Conservation (phyloP, 345 rosid species). For the Eucalyptus cloeziana region DNA sequence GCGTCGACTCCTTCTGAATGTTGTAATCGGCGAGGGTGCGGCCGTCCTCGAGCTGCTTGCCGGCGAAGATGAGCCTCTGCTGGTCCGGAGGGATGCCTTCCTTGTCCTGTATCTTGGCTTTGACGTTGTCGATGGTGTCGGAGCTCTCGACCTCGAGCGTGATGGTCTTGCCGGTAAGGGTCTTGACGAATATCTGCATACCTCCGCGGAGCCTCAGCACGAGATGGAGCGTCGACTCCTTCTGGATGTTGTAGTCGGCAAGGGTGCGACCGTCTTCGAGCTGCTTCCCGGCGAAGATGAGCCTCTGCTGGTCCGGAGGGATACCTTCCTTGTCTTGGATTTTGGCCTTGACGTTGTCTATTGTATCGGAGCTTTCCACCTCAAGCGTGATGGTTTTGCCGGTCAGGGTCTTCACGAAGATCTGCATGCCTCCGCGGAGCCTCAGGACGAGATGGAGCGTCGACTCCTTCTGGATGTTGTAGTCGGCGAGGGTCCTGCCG, state of each 20-base stretch:
- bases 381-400: slow-evolving; percentile 3
- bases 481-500: too few relatives aligned
- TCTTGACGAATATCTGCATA: slow-evolving; percentile 8
- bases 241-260: slow-evolving; percentile 7
- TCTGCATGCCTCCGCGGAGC: too few relatives aligned
- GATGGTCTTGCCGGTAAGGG: background rate
- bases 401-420: slow-evolving; percentile 3
- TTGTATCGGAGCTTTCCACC: slow-evolving; percentile 6
- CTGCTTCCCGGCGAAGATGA: slow-evolving; percentile 9
- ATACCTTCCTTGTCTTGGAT: slow-evolving; percentile 12
- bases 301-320: slow-evolving; percentile 7
- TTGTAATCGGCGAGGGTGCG: slow-evolving; percentile 7
- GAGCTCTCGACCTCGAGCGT: slow-evolving; percentile 7
- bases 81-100: slow-evolving; percentile 9
- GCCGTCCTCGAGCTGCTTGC: slow-evolving; percentile 8
- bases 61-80: slow-evolving; percentile 3
- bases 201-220: slow-evolving; percentile 4
- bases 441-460: too few relatives aligned
- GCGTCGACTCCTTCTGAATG: slow-evolving; percentile 9
- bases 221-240: slow-evolving; percentile 9
- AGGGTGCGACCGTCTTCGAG: slow-evolving; percentile 8
- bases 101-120: slow-evolving; percentile 6
- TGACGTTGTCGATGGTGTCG: slow-evolving; percentile 2
- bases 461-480: too few relatives aligned
- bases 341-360: slow-evolving; percentile 8